Conservation (phyloP, 2,329 filamentous ascomycete species). For the Fusarium sp. region DNA sequence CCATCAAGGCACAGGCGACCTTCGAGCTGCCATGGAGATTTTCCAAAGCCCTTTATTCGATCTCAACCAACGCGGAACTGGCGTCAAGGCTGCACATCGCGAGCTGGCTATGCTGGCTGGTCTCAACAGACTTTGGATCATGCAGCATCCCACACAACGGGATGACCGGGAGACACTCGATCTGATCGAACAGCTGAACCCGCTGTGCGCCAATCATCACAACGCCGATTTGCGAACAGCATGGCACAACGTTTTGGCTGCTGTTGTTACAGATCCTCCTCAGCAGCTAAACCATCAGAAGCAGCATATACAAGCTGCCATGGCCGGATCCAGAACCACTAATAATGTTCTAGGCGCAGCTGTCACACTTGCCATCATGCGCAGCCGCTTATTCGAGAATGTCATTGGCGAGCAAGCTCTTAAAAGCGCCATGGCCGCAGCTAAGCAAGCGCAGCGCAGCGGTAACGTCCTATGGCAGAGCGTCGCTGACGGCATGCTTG, state of each 20-base stretch:
- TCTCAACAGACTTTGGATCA: conserved; percentile 79
- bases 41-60: conserved; percentile 74
- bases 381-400: conserved; percentile 82
- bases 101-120: conserved; percentile 76
- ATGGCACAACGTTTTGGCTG: conserved; percentile 80
- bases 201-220: conserved; percentile 75
- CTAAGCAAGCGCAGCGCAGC: conserved; percentile 75
- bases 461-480: conserved; percentile 83
- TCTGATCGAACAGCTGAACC: conserved; percentile 75
- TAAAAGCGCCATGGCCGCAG: conserved; percentile 79
- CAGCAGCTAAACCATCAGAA: conserved; percentile 82
- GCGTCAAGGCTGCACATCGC: conserved; percentile 65
- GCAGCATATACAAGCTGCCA: conserved; percentile 78
- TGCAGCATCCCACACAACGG: conserved; percentile 71
- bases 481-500: conserved; percentile 83
- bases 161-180: conserved; percentile 70
- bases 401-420: conserved; percentile 85
- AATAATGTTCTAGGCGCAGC: conserved; percentile 84
- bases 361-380: conserved; percentile 88
- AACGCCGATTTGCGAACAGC: conserved; percentile 83
- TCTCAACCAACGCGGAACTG: conserved; percentile 54
- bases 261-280: conserved; percentile 71
- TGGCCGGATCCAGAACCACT: conserved; percentile 76
- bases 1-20: conserved; percentile 80
- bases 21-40: conserved; percentile 74